Percentiles rank a stretch among this genome's conserved stretches.
These are phyloP conservation scores for Discostella stelligeroides DNA, from an alignment of 108 stramenopile species.

Conservation along the genomic window DNA sequence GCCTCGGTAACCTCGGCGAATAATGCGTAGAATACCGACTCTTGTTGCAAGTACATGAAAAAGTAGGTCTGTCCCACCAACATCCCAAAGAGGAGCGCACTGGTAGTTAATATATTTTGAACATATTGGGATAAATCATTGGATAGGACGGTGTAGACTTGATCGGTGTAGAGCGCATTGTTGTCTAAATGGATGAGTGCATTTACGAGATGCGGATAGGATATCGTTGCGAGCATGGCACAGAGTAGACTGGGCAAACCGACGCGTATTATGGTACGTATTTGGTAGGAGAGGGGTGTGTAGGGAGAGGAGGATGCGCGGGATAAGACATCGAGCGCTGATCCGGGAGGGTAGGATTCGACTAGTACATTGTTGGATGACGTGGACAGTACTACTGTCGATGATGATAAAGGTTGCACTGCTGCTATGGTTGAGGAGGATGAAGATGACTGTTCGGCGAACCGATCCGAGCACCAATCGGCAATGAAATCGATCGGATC, in stretches of 20 bases:
- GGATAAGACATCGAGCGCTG: constrained; percentile 28
- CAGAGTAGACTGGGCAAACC: constrained; percentile 31
- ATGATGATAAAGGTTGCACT: neutral
- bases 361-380: too few relatives aligned
- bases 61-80: constrained; percentile 60
- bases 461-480: constrained; percentile 35
- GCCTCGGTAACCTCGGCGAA: constrained; percentile 57
- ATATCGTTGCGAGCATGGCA: constrained; percentile 10
- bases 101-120: constrained; percentile 56
- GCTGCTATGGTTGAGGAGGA: too few relatives aligned
- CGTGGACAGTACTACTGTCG: neutral
- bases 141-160: constrained; percentile 45
- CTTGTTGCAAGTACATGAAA: constrained; percentile 84
- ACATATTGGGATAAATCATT: constrained; percentile 62
- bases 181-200: constrained; percentile 17
- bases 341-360: constrained; percentile 51
- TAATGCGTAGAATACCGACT: constrained; percentile 56
- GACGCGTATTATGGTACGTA: constrained; percentile 45
- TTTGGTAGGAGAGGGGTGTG: constrained; percentile 47
- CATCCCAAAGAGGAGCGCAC: constrained; percentile 49
- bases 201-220: constrained; percentile 32
- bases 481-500: constrained; percentile 48
- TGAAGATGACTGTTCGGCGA: constrained; percentile 30
- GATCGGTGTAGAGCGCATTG: constrained; percentile 35
- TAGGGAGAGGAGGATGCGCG: constrained; percentile 18